These are phyloP conservation scores for Wallacemonas collosoma DNA, from an alignment of 208 protist species.

Conservation along the genomic window DNA sequence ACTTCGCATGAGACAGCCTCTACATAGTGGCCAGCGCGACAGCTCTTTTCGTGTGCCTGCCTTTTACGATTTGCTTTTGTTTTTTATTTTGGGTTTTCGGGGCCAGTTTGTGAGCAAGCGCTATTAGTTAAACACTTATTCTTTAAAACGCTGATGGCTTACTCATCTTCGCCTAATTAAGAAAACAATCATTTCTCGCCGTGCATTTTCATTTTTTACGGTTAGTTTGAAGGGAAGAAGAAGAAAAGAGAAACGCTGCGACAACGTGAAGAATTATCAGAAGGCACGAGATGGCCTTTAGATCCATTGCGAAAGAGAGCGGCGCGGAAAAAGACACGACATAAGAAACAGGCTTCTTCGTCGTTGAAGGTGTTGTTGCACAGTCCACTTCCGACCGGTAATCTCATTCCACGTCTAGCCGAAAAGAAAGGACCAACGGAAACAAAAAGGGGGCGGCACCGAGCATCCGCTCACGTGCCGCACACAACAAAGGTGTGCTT, in stretches of 20 bases:
- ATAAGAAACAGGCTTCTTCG: no score
- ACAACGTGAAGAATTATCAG: not conserved
- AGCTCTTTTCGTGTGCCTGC: not conserved
- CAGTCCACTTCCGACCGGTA: no score
- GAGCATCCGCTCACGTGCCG: no score
- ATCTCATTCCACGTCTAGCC: no score
- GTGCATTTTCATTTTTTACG: slow-evolving; percentile 25
- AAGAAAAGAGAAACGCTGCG: slow-evolving; percentile 20
- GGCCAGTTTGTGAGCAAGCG: not conserved
- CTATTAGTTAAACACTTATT: slow-evolving; percentile 16
- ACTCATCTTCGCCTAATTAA: not conserved
- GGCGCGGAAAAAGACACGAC: no score
- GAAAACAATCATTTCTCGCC: not conserved
- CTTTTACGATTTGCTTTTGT: not conserved
- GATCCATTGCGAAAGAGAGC: no score
- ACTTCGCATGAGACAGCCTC: no score
- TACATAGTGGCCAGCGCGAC: not conserved
- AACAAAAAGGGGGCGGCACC: no score
- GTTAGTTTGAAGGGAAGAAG: slow-evolving; percentile 9
- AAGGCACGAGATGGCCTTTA: no score
- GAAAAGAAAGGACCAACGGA: no score
- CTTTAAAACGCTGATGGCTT: slow-evolving; percentile 13
- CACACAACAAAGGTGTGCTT: slow-evolving; percentile 1
- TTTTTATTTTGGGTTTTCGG: not conserved
- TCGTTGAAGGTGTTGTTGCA: no score